phyloP scores from a whole-genome alignment of 2,329 filamentous ascomycete species.

The Penicillium frequentans region DNA sequence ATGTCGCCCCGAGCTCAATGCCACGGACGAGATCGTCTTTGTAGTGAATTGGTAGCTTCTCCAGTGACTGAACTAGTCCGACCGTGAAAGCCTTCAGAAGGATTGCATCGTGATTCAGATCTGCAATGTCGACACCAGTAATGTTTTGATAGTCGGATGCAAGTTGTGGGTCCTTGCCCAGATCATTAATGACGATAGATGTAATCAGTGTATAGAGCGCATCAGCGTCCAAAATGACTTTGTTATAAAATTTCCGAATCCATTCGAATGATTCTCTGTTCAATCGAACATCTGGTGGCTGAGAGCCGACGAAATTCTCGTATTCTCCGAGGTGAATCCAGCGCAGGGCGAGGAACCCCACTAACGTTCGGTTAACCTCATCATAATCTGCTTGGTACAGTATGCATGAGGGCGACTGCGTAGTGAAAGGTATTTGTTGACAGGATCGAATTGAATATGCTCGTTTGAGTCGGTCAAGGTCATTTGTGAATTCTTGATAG shows the following conservation, averaged over 20 bases:
- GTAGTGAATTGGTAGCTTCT: background rate
- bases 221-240: constrained; percentile 2
- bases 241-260: constrained; percentile 8
- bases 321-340: constrained; percentile 16
- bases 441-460: constrained; percentile 17
- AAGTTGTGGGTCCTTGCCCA: constrained; percentile 16
- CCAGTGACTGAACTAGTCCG: constrained; percentile 8
- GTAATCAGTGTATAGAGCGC: constrained; percentile 12
- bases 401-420: constrained; percentile 10
- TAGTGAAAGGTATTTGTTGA: background rate
- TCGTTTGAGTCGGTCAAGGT: constrained; percentile 15
- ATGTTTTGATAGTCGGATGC: constrained; percentile 7
- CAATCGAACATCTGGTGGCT: constrained; percentile 4
- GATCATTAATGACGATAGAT: constrained; percentile 14
- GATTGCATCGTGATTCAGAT: constrained; percentile 14
- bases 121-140: constrained; percentile 11
- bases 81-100: constrained; percentile 10
- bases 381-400: constrained; percentile 16
- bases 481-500: constrained; percentile 10
- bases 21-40: constrained; percentile 5
- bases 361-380: constrained; percentile 15
- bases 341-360: constrained; percentile 14
- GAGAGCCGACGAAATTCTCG: constrained; percentile 11
- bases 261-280: constrained; percentile 14
- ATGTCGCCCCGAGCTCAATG: constrained; percentile 12